A percentile compares a stretch with the other conserved stretches of the same genome.
Conservation (phyloP, 108 stramenopile species). For the Schizochytrium sp. region DNA sequence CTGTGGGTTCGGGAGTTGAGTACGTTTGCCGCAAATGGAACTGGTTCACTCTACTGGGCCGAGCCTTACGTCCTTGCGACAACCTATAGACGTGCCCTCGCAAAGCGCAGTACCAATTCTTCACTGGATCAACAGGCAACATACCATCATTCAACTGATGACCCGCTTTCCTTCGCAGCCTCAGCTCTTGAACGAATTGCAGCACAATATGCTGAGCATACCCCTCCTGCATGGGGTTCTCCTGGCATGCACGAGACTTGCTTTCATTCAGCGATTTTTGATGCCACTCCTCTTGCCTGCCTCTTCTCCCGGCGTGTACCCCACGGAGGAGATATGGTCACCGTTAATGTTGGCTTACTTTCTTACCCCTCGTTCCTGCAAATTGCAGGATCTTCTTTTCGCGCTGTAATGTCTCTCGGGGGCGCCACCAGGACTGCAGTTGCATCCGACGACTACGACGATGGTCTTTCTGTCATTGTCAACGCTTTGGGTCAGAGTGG, state of each 20-base stretch:
- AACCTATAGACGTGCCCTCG: not conserved
- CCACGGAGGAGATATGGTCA: constrained; percentile 60
- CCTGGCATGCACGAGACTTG: constrained; percentile 23
- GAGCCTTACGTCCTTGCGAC: not conserved
- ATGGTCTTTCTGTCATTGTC: not conserved
- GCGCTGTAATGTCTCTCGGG: not conserved
- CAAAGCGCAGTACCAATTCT: not conserved
- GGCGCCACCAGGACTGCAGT: not conserved
- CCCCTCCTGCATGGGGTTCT: constrained; percentile 26
- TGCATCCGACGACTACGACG: not conserved
- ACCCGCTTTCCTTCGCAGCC: not conserved
- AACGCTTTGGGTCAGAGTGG: constrained; percentile 64
- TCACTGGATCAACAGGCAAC: not conserved
- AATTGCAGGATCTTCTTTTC: constrained; percentile 35
- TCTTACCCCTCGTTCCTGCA: not conserved
- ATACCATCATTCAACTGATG: not conserved
- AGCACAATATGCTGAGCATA: not conserved
- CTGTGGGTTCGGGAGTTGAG: not conserved
- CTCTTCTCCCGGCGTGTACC: constrained; percentile 31
- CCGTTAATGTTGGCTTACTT: constrained; percentile 57
- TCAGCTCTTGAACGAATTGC: not conserved
- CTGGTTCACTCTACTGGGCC: not conserved
- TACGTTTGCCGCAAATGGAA: not conserved
- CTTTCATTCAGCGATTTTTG: constrained; percentile 19
- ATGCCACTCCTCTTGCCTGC: constrained; percentile 27